Base-by-base conservation (phyloP, 495 filamentous ascomycete species). In the Podospora comata region DNA sequence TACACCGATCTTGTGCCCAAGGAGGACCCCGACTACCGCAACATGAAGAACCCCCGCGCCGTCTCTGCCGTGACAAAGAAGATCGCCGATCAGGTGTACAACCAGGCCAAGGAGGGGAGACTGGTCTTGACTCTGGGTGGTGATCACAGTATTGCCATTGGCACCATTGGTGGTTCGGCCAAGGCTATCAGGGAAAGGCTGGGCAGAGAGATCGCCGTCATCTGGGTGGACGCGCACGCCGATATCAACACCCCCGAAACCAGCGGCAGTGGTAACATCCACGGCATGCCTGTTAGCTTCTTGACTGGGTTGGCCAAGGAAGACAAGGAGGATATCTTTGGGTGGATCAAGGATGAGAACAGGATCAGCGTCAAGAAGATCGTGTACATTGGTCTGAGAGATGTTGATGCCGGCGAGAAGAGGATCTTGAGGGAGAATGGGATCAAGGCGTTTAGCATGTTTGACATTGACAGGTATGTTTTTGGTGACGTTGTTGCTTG, bases 161-260 rank as follows among this genome's bases (percentile, higher is more conserved):
- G 95, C 54, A 93, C 92, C 26, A 87, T 98, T 67, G 88, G 89
- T 19, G 95, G 95, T 4, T 90, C 89, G 2, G 89, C 92, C 48
- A 91, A 89, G 80, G 95, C 95, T 0, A 89, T 93, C 64, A 86
- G 89, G 48, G 93, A 98, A 82, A 82, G 95, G 34, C 77, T 95
- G 66, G 87, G 88, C 16, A 83, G 88, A 55, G 94, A 97, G 68
- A 86, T 97, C 59, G 94, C 92, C 0, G 91, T 99, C 7, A 94
- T 99, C 75, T 99, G 95, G 95, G 95, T 99, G 5, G 95, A 99
- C 79, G 95, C 95, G 23, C 95, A 99, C 75, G 91, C 94, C 23
- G 95, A 98, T 75, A 97, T 99, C 84, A 99, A 99, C 79, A 91
- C 91, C 13, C 95, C 95, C 60, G 93, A 97, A 84, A 91, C 89